Evolutionary conservation across 2,329 filamentous ascomycete species (phyloP).

Genomic region (Ambrosiella cleistominuta): DNA sequence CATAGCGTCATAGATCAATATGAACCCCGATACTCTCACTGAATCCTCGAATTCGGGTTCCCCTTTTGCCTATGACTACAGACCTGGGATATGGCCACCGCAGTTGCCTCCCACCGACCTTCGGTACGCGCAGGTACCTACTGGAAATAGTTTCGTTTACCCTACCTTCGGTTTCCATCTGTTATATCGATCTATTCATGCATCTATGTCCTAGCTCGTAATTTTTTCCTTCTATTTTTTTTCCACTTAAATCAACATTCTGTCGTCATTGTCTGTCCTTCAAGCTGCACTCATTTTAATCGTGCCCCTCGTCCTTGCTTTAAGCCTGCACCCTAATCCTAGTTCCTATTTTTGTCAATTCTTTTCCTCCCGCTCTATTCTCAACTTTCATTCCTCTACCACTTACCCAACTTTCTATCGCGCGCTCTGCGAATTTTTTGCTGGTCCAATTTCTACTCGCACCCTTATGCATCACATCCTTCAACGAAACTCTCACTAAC

Average conservation of each 20-base stretch:
- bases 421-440: not conserved
- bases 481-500: not conserved
- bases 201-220: not conserved
- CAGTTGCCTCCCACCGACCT: not conserved
- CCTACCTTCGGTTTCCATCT: not conserved
- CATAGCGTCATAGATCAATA: not conserved
- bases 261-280: not conserved
- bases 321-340: not conserved
- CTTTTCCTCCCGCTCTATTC: slow-evolving; percentile 3
- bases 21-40: not conserved
- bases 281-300: not conserved
- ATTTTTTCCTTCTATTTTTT: not conserved
- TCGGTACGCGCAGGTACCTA: not conserved
- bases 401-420: not conserved
- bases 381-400: slow-evolving; percentile 1
- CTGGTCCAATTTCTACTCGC: not conserved
- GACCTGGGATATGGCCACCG: not conserved
- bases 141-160: not conserved
- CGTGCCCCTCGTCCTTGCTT: not conserved
- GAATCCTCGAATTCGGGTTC: not conserved
- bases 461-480: not conserved
- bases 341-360: slow-evolving; percentile 1
- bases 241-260: not conserved
- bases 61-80: not conserved
- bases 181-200: not conserved